Evolutionary conservation across 352 stramenopile genomes (phyloP).

Genomic region (Phytophthora sp.): DNA sequence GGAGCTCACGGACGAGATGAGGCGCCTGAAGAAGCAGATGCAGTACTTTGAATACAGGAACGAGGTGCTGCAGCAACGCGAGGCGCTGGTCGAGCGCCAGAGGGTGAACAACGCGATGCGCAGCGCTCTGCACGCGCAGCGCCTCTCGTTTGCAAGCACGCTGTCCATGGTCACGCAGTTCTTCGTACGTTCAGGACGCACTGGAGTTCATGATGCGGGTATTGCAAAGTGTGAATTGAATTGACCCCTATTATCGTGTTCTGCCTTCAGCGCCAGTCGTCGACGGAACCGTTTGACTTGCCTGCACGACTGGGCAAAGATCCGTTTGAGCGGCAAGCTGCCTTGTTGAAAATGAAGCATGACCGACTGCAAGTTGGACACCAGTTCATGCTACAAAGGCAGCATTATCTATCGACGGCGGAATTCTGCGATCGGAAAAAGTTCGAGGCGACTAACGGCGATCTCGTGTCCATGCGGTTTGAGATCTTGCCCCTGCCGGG

Average conservation of each 20-base stretch:
- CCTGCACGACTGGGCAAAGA: constrained; percentile 26
- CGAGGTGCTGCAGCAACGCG: constrained; percentile 9
- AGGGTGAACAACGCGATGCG: constrained; percentile 24
- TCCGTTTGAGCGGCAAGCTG: constrained; percentile 15
- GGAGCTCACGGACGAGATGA: constrained; percentile 1
- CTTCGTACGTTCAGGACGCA: constrained; percentile 24
- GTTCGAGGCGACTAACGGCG: constrained; percentile 39
- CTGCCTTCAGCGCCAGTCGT: constrained; percentile 13
- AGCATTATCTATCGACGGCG: constrained; percentile 25
- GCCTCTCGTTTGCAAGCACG: constrained; percentile 28
- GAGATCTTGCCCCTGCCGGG: constrained; percentile 51
- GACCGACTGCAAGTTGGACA: constrained; percentile 34
- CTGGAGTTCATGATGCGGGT: neutral
- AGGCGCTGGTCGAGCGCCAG: constrained; percentile 22
- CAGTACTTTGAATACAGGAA: constrained; percentile 8
- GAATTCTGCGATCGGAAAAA: constrained; percentile 50
- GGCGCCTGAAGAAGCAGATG: constrained; percentile 29
- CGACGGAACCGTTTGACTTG: constrained; percentile 32
- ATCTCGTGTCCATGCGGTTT: constrained; percentile 43
- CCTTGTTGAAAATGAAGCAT: constrained; percentile 31
- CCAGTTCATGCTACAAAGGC: constrained; percentile 32
- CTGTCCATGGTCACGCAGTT: constrained; percentile 35
- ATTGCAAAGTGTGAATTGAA: neutral
- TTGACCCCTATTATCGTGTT: neutral
- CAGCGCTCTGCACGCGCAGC: constrained; percentile 18